These are phyloP conservation scores for Calonectria hongkongensis DNA, from an alignment of 2,329 filamentous ascomycete genomes.

Conservation along the genomic window DNA sequence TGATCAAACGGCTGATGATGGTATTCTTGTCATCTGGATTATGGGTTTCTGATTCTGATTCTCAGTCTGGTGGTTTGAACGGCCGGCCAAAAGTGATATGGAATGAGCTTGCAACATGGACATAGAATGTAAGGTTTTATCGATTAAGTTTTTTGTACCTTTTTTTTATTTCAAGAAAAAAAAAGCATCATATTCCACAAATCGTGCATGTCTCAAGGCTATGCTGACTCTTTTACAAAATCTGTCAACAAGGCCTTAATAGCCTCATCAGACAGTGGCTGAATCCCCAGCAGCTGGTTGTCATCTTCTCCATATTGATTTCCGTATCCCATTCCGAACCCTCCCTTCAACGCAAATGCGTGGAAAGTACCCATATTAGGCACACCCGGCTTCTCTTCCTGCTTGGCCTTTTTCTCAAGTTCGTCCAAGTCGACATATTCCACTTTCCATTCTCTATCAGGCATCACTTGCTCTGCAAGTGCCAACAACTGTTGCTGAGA, in stretches of 20 bases:
- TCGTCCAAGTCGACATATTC: neutral
- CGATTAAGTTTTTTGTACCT: no score
- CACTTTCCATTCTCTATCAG: neutral
- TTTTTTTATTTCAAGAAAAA: no score
- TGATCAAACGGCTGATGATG: no score
- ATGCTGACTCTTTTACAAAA: no score
- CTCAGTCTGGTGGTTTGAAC: no score
- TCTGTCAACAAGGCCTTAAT: neutral
- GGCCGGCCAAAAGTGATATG: no score
- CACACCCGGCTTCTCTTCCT: neutral
- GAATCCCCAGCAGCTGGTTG: neutral
- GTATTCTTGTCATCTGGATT: no score
- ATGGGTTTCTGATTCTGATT: no score
- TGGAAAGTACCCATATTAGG: neutral
- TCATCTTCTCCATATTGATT: constrained; percentile 6
- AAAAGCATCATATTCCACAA: neutral
- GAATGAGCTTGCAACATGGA: no score
- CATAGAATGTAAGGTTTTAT: no score
- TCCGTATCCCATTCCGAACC: neutral
- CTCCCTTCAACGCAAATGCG: neutral
- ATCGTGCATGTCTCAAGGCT: no score
- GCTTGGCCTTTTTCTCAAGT: neutral
- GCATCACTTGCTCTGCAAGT: neutral
- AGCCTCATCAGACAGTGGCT: neutral
- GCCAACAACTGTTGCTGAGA: neutral